Base-by-base conservation (phyloP, 2,329 filamentous ascomycete species). In the Cadophora malorum region DNA sequence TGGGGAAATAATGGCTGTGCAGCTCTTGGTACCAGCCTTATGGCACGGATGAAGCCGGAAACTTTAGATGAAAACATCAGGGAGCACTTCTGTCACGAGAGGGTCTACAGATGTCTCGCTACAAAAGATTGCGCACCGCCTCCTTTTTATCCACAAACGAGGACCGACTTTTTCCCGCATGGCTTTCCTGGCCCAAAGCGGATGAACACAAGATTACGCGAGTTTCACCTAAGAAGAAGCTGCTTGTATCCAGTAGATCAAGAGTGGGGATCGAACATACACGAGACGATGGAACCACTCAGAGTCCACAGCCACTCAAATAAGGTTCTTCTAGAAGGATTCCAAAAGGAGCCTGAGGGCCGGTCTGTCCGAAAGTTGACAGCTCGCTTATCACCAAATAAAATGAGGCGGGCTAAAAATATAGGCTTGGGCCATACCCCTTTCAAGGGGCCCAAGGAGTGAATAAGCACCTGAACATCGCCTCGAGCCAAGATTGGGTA, bases 301-400 rank as follows among this genome's bases (percentile, higher is more conserved):
- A 58, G 4, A 14, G 4, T 21, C 4, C 3, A 23, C 12, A 6
- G 9, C 2, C 31, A 14, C 9, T 23, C 14, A 38, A 38, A n/a
- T 38, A 58, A 38, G 10, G 31, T 58, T 58, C 5, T 58, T 58
- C 55, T 58, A 38, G 55, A 58, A 58, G 33, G 31, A 23, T 21
- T 23, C 19, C 19, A 23, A 19, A 38, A 23, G 3, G 7, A n/a
- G 31, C 38, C 14, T 21, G 19, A 38, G 31, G n/a, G n/a, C 14
- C 19, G 31, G 19, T 23, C n/a, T 21, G 31, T 23, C 19, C 31
- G n/a, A 58, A 23, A 21, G 33, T 58, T 58, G 31, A 58, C 21
- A 38, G n/a, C 33, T 58, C 55, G 55, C 55, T 58, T 38, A 58
- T 9, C 16, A 28, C 16, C 8, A 10, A 21, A 3, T 14, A 58